Evolutionary conservation across 331 rosid species (phyloP).

Genomic region (Acacia pycnantha): DNA sequence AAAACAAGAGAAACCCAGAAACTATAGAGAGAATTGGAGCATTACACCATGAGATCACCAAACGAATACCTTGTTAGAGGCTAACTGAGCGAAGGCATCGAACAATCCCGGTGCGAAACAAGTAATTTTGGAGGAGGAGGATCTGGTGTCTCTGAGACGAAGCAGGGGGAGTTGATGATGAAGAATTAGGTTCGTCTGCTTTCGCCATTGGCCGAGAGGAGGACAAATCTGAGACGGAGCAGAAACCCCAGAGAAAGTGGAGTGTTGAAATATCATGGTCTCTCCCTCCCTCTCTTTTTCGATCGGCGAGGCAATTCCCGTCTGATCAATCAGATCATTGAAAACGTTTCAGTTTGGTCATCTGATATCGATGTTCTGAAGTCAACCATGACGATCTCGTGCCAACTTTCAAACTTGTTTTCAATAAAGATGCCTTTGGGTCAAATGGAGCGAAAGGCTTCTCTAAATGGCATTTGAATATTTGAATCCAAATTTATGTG

Average conservation of each 20-base stretch:
- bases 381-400: not conserved
- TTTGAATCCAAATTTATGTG: not conserved
- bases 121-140: slow-evolving; percentile 33
- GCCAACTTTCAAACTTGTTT: not conserved
- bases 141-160: slow-evolving; percentile 30
- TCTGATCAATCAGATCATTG: not conserved
- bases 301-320: not conserved
- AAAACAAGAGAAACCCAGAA: slow-evolving; percentile 7
- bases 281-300: not conserved
- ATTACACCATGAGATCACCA: not conserved
- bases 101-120: slow-evolving; percentile 39
- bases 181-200: slow-evolving; percentile 21
- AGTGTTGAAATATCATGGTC: slow-evolving; percentile 37
- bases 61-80: slow-evolving; percentile 63
- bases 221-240: not conserved
- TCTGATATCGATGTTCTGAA: not conserved
- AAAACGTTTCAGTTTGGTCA: not conserved
- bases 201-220: slow-evolving; percentile 22
- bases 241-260: slow-evolving; percentile 32
- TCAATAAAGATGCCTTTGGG: too few relatives aligned
- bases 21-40: not conserved
- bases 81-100: slow-evolving; percentile 47
- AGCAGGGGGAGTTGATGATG: slow-evolving; percentile 10
- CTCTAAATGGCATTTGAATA: not conserved
- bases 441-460: not conserved